Evolutionary conservation across 768 basidiomycete species (phyloP), one percentile per base, ranked within the genome.

Genomic region (Pleurotus citrinopileatus): DNA sequence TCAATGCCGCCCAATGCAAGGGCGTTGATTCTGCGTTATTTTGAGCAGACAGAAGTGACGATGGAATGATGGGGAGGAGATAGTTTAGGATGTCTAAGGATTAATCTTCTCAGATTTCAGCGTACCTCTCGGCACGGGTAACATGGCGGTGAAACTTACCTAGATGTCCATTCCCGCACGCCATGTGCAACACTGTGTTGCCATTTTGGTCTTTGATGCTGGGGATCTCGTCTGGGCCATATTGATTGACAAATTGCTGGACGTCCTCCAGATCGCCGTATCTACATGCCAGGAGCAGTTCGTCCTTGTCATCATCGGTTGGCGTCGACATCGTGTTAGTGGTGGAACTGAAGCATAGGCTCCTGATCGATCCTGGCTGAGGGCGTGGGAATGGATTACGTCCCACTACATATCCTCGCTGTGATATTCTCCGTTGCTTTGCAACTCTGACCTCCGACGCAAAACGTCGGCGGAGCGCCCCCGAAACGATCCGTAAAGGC

Each of bases 1-100:
- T 98, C 36, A 94, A 67, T 2, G 89, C 83, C 0, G 94, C 94
- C 94, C 94, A 97, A 63, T 98, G 95, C 4, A 97, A 70, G 5
- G 95, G 79, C 2, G 91, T 95, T 22, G 94, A 95, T 48, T 83
- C 78, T 0, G 89, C 77, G 25, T 66, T 67, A 64, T 97, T 98
- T 55, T 80, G 80, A 0, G 75, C 71, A 2, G 83, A 70, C 19
- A 94, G 63, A 5, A 91, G 68, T 2, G 77, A 66, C 9, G 86
- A 65, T 13, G 80, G 72, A 5, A 80, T 55, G 52, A 83, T 65
- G 2, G 91, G 80, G 3, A 96, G 77, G 12, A 98, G 76, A 61
- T 83, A 85, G 43, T 85, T 75, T 42, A 97, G 78, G 8, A 91
- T 65, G 59, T 94, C 94, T 96, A 71, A 46, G 61, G 56, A 34